phyloP scores from a whole-genome alignment of 495 filamentous ascomycete species.

The Hypoxylon fragiforme region DNA sequence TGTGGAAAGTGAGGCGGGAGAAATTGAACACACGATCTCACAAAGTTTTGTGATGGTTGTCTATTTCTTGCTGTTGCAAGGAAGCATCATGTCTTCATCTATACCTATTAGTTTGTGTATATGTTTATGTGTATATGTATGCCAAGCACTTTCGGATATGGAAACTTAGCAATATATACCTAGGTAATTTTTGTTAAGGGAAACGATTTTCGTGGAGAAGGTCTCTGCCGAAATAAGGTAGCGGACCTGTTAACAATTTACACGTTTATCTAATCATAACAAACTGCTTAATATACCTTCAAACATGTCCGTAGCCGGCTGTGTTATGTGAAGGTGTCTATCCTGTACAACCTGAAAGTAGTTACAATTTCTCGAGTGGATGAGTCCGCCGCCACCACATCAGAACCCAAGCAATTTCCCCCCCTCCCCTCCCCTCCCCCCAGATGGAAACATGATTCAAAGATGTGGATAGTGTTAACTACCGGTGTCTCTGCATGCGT shows the following conservation, averaged over 20 bases:
- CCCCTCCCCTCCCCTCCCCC: too few relatives aligned
- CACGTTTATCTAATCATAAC: constrained; percentile 7
- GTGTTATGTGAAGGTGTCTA: constrained; percentile 7
- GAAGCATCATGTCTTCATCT: too few relatives aligned
- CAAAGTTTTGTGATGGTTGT: background rate
- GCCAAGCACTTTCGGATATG: too few relatives aligned
- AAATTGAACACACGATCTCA: constrained; percentile 15
- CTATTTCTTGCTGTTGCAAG: too few relatives aligned
- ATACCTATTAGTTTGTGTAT: too few relatives aligned
- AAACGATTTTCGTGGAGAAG: background rate
- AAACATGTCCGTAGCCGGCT: background rate
- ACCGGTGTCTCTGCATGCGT: too few relatives aligned
- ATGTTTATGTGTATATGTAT: too few relatives aligned
- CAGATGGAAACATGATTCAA: too few relatives aligned
- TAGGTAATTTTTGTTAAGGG: constrained; percentile 2
- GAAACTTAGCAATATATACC: too few relatives aligned
- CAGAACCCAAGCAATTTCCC: background rate
- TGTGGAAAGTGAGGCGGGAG: constrained; percentile 28
- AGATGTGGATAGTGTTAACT: too few relatives aligned
- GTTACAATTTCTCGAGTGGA: constrained; percentile 6
- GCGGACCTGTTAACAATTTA: constrained; percentile 11
- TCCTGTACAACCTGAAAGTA: constrained; percentile 4
- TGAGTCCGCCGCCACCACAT: constrained; percentile 2
- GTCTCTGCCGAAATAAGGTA: constrained; percentile 1
- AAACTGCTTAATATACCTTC: constrained; percentile 9